phyloP scores from a whole-genome alignment of 164 flowering plant species.

The Echeveria elegans region DNA sequence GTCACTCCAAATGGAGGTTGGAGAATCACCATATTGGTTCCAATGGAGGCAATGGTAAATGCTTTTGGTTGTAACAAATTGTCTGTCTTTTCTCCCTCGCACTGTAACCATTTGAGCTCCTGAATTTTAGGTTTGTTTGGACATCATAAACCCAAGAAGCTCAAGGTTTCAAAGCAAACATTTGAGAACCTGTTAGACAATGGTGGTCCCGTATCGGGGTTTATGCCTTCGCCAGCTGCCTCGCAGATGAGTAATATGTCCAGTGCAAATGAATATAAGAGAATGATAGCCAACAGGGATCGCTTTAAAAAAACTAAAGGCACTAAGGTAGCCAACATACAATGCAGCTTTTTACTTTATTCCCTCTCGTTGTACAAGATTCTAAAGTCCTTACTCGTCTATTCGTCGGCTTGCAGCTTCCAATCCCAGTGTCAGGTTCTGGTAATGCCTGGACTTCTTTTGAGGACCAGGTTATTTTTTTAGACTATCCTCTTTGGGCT shows the following conservation, averaged over 20 bases:
- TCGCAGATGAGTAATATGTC: slow-evolving; percentile 97
- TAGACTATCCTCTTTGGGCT: background rate
- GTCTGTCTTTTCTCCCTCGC: background rate
- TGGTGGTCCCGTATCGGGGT: slow-evolving; percentile 35
- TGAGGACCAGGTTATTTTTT: slow-evolving; percentile 68
- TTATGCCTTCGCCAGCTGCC: slow-evolving; percentile 83
- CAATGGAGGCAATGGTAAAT: slow-evolving; percentile 64
- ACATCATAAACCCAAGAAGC: slow-evolving; percentile 61
- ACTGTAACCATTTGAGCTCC: background rate
- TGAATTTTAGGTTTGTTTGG: slow-evolving; percentile 46
- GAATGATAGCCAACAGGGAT: slow-evolving; percentile 60
- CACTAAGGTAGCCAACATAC: slow-evolving; percentile 49
- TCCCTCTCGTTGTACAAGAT: background rate
- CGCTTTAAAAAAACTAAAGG: slow-evolving; percentile 64
- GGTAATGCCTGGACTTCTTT: slow-evolving; percentile 77
- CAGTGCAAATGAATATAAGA: slow-evolving; percentile 61
- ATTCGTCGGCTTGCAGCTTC: slow-evolving; percentile 34
- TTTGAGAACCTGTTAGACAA: slow-evolving; percentile 55
- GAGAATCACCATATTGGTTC: slow-evolving; percentile 60
- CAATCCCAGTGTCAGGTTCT: slow-evolving; percentile 50
- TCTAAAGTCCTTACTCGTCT: slow-evolving; percentile 3
- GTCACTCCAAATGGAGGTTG: slow-evolving; percentile 48
- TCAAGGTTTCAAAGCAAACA: slow-evolving; percentile 56
- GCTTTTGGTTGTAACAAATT: slow-evolving; percentile 8
- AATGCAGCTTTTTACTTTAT: background rate